These are phyloP conservation scores for Trapa incisa DNA, from an alignment of 345 rosid genomes.

Conservation along the genomic window DNA sequence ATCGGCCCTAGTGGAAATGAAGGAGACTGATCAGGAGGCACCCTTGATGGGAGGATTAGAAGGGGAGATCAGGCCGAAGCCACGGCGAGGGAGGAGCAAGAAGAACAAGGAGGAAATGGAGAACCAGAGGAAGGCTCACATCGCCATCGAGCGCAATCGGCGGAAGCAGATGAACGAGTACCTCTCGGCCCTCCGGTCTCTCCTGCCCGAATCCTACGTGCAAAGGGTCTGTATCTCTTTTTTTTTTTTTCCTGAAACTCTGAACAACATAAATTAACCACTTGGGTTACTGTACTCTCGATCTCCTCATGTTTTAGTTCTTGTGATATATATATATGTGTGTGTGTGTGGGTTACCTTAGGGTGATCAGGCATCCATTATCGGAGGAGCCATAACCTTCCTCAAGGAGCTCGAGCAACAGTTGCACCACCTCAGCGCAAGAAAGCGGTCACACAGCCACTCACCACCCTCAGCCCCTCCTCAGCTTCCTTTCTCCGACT, in stretches of 20 bases:
- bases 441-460: slow-evolving; percentile 13
- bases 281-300: too few species aligned
- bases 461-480: neutral
- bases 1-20: too few species aligned
- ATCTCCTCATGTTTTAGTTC: too few species aligned
- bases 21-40: too few species aligned
- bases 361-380: slow-evolving; percentile 47
- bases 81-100: slow-evolving; percentile 42
- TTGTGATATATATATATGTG: too few species aligned
- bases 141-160: slow-evolving; percentile 84
- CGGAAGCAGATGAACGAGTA: slow-evolving; percentile 92
- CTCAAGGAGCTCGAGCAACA: slow-evolving; percentile 36
- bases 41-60: too few species aligned
- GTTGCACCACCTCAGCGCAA: slow-evolving; percentile 17
- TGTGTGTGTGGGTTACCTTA: neutral
- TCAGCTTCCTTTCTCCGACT: slow-evolving; percentile 33
- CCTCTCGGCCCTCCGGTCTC: slow-evolving; percentile 55
- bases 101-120: slow-evolving; percentile 69
- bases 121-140: slow-evolving; percentile 90
- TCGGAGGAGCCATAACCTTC: slow-evolving; percentile 40
- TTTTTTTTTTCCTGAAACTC: too few species aligned
- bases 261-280: too few species aligned
- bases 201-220: slow-evolving; percentile 77
- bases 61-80: slow-evolving; percentile 18
- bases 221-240: slow-evolving; percentile 55